phyloP scores from a whole-genome alignment of 1,284 basidiomycete species.

The Cerioporus squamosus region DNA sequence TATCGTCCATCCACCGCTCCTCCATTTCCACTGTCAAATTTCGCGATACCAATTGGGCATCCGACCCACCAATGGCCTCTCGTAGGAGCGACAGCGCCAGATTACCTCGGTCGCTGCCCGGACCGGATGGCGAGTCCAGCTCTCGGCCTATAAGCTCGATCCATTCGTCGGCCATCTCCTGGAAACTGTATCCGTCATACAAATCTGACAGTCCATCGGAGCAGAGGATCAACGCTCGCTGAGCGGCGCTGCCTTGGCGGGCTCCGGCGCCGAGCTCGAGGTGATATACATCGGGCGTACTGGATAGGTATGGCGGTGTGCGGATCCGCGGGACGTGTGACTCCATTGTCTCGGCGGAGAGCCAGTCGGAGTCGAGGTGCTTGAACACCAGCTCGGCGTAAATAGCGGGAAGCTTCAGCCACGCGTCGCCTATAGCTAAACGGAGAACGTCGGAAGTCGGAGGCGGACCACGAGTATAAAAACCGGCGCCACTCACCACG shows the following conservation, averaged over 20 bases:
- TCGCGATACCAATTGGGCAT: constrained; percentile 54
- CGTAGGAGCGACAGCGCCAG: constrained; percentile 57
- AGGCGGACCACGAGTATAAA: neutral
- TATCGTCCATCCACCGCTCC: constrained; percentile 71
- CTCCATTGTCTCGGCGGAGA: constrained; percentile 40
- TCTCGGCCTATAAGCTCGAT: constrained; percentile 38
- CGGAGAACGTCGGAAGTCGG: neutral
- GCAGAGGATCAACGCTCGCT: constrained; percentile 49
- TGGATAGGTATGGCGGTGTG: constrained; percentile 65
- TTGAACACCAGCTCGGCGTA: constrained; percentile 61
- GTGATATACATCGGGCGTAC: constrained; percentile 55
- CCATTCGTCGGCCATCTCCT: constrained; percentile 47
- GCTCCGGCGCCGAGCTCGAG: constrained; percentile 22
- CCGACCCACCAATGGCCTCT: constrained; percentile 59
- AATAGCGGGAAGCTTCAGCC: constrained; percentile 61
- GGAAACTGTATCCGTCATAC: constrained; percentile 42
- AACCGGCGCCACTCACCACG: constrained; percentile 47
- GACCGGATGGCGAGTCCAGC: constrained; percentile 15
- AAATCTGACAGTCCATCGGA: constrained; percentile 64
- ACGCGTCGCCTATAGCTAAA: constrained; percentile 65
- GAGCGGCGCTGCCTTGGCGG: constrained; percentile 9
- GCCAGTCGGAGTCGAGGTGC: constrained; percentile 52
- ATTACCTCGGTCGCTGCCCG: constrained; percentile 21
- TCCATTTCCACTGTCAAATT: constrained; percentile 67
- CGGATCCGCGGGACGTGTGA: constrained; percentile 51